These are phyloP conservation scores for Sporodiniella umbellata DNA, from an alignment of 371 early-diverging fungal species.

Conservation along the genomic window DNA sequence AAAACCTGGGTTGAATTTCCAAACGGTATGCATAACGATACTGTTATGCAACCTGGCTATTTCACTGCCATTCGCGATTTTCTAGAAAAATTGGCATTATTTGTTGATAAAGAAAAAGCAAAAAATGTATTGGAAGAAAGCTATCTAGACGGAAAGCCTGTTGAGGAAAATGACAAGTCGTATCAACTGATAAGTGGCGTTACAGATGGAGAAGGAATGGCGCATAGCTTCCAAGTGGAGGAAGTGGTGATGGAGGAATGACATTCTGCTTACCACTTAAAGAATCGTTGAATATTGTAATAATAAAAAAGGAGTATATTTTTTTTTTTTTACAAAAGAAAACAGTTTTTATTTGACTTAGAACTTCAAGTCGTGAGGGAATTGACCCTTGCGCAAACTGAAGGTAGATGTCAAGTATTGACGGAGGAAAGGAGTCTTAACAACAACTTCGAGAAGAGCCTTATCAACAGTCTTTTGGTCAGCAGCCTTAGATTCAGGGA, in stretches of 20 bases:
- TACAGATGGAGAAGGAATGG: conserved; percentile 29
- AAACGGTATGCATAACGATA: conserved; percentile 82
- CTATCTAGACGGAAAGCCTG: conserved; percentile 18
- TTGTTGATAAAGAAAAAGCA: conserved; percentile 16
- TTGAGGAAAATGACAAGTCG: conserved; percentile 11
- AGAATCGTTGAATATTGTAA: too few relatives aligned
- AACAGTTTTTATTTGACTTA: conserved; percentile 41
- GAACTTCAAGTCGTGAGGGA: conserved; percentile 91
- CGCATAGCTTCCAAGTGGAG: conserved; percentile 24
- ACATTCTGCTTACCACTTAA: too few relatives aligned
- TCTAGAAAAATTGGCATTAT: conserved; percentile 14
- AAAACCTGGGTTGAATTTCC: conserved; percentile 61
- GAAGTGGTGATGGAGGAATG: conserved; percentile 18
- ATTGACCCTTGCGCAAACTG: conserved; percentile 91
- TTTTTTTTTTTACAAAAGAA: too few relatives aligned
- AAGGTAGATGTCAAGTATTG: conserved; percentile 87
- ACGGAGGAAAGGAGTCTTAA: conserved; percentile 80
- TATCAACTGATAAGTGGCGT: conserved; percentile 42
- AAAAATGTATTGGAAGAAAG: conserved; percentile 12
- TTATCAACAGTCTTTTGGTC: conserved; percentile 59
- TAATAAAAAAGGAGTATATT: too few relatives aligned
- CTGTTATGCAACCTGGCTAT: conserved; percentile 83
- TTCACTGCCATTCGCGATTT: conserved; percentile 67
- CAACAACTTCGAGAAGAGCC: conserved; percentile 72
- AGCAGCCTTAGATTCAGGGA: too few relatives aligned